phyloP scores from a whole-genome alignment of 1,284 basidiomycete genomes.

The Schizophyllum amplum region DNA sequence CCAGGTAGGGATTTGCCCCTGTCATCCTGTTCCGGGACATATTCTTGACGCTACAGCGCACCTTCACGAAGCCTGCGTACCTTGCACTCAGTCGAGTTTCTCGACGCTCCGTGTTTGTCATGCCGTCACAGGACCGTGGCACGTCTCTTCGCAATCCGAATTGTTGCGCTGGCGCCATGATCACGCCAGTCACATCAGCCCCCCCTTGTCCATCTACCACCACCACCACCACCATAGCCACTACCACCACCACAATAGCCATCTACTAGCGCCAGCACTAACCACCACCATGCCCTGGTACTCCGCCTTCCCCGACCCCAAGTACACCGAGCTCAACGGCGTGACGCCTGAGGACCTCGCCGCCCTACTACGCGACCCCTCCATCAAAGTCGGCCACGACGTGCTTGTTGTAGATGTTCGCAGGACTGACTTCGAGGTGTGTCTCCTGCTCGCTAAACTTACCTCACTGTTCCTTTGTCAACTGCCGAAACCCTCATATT shows the following conservation, averaged over 20 bases:
- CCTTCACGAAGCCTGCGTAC: too few relatives aligned
- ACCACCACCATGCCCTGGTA: constrained; percentile 13
- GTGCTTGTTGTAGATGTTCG: constrained; percentile 20
- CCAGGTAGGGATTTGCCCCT: too few relatives aligned
- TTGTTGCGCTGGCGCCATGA: not conserved
- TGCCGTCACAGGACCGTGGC: not conserved
- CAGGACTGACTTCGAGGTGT: constrained; percentile 19
- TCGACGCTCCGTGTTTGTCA: not conserved
- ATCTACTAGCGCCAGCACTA: too few relatives aligned
- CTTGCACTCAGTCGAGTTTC: too few relatives aligned
- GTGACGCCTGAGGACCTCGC: constrained; percentile 13
- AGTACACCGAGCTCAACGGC: constrained; percentile 4
- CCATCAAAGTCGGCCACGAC: constrained; percentile 10
- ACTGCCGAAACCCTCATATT: too few relatives aligned
- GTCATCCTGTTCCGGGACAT: too few relatives aligned
- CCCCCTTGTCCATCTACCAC: too few relatives aligned
- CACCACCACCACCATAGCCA: not conserved
- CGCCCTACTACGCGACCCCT: constrained; percentile 5
- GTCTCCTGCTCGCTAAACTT: not conserved
- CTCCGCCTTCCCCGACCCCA: constrained; percentile 13
- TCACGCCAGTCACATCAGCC: too few relatives aligned
- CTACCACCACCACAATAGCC: too few relatives aligned
- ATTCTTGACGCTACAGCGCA: too few relatives aligned
- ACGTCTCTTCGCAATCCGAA: not conserved
- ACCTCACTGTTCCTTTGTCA: too few relatives aligned